A percentile compares a stretch with the other conserved stretches of the same genome.
Conservation (phyloP, 441 rosid species). For the Theobroma grandiflorum region DNA sequence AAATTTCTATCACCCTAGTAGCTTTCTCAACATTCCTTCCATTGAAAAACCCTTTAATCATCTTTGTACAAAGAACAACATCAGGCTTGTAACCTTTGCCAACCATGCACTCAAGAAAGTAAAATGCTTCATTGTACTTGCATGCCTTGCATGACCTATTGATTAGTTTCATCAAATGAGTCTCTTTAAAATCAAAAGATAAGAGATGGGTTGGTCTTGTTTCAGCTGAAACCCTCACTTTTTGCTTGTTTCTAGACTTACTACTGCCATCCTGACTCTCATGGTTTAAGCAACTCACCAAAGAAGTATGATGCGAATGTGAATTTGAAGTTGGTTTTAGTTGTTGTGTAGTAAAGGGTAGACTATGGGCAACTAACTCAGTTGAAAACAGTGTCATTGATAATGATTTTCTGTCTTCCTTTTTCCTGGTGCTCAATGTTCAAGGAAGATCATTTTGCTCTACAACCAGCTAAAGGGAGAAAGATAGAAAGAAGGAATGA, state of each 20-base stretch:
- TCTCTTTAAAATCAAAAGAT: constrained; percentile 58
- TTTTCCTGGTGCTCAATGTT: neutral
- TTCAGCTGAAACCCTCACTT: constrained; percentile 43
- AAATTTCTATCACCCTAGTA: constrained; percentile 72
- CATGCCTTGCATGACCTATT: constrained; percentile 62
- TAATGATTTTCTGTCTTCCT: neutral
- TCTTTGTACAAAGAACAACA: constrained; percentile 74
- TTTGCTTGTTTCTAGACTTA: constrained; percentile 36
- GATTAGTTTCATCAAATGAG: constrained; percentile 61
- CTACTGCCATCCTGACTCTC: constrained; percentile 21
- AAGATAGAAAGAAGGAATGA: neutral
- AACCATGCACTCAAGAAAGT: constrained; percentile 71
- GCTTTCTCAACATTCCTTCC: constrained; percentile 65
- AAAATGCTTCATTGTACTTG: constrained; percentile 71
- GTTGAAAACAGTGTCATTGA: constrained; percentile 47
- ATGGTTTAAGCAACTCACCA: constrained; percentile 39
- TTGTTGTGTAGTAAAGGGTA: constrained; percentile 33
- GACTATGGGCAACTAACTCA: constrained; percentile 41
- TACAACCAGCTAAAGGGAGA: neutral
- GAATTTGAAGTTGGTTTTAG: constrained; percentile 47
- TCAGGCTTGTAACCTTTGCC: constrained; percentile 70
- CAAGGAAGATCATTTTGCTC: constrained; percentile 22
- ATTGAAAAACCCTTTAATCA: constrained; percentile 72
- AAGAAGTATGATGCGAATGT: constrained; percentile 32
- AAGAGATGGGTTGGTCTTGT: constrained; percentile 50